phyloP scores from a whole-genome alignment of 2,329 filamentous ascomycete genomes.

The Clonostachys chloroleuca region DNA sequence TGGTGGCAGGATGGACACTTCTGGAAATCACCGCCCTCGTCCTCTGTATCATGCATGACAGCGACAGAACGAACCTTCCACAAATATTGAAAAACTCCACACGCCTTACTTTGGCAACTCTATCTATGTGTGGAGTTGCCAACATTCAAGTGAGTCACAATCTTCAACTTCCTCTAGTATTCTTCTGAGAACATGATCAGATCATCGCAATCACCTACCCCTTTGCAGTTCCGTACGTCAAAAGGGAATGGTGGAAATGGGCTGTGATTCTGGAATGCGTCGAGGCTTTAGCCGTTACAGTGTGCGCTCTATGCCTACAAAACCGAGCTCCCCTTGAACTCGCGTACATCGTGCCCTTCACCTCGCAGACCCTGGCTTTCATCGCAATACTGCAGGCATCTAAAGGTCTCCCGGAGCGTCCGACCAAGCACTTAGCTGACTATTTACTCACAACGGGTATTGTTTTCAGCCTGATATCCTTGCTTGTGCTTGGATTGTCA shows the following conservation, averaged over 20 bases:
- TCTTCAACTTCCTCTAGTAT: not conserved
- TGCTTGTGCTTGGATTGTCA: not conserved
- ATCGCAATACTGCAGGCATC: not conserved
- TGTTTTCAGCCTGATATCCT: not conserved
- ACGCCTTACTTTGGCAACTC: not conserved
- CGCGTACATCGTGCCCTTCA: not conserved
- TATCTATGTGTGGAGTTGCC: not conserved
- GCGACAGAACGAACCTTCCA: not conserved
- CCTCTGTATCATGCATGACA: not conserved
- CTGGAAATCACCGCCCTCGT: not conserved
- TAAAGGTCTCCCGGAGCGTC: not conserved
- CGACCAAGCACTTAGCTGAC: not conserved
- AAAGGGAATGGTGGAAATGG: not conserved
- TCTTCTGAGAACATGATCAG: not conserved
- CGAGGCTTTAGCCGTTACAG: not conserved
- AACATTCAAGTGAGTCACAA: not conserved
- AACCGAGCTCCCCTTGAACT: not conserved
- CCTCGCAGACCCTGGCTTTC: not conserved
- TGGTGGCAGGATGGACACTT: not conserved
- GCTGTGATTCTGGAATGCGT: not conserved
- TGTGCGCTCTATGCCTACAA: not conserved
- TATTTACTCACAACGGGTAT: not conserved
- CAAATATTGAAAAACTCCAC: not conserved
- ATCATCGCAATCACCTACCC: not conserved
- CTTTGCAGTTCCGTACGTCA: not conserved